Conservation (phyloP, 768 basidiomycete species). For the Russula sp. region DNA sequence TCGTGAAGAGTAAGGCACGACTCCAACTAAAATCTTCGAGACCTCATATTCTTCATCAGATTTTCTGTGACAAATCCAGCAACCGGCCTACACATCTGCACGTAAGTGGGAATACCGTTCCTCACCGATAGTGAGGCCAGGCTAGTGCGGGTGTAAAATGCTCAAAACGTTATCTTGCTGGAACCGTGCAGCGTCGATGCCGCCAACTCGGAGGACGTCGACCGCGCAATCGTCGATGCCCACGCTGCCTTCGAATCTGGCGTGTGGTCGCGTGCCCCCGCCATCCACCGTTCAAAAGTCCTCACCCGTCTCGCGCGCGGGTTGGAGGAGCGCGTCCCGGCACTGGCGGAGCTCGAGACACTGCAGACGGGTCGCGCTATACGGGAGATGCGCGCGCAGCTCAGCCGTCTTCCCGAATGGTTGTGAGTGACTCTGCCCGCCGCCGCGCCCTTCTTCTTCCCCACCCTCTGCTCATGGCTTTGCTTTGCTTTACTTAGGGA, state of each 20-base stretch:
- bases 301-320: constrained; percentile 56
- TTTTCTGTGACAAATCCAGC: constrained; percentile 61
- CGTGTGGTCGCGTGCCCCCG: constrained; percentile 59
- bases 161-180: neutral
- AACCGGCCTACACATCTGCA: constrained; percentile 50
- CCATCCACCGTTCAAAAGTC: constrained; percentile 53
- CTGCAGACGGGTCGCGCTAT: constrained; percentile 77
- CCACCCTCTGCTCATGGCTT: neutral
- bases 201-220: constrained; percentile 46
- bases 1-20: constrained; percentile 6
- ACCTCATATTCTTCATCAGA: constrained; percentile 26
- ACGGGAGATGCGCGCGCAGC: constrained; percentile 76
- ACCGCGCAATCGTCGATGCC: constrained; percentile 44
- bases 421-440: constrained; percentile 41
- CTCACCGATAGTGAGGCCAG: no score
- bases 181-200: constrained; percentile 41
- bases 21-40: neutral
- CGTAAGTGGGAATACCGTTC: constrained; percentile 29
- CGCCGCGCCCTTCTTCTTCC: neutral
- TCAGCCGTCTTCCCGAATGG: constrained; percentile 78
- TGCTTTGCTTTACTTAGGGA: constrained; percentile 38
- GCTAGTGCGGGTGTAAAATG: neutral
- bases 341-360: constrained; percentile 59
- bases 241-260: constrained; percentile 58
- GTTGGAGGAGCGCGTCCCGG: constrained; percentile 49